phyloP scores from a whole-genome alignment of 1,284 basidiomycete genomes.

The Thelephora terrestris region DNA sequence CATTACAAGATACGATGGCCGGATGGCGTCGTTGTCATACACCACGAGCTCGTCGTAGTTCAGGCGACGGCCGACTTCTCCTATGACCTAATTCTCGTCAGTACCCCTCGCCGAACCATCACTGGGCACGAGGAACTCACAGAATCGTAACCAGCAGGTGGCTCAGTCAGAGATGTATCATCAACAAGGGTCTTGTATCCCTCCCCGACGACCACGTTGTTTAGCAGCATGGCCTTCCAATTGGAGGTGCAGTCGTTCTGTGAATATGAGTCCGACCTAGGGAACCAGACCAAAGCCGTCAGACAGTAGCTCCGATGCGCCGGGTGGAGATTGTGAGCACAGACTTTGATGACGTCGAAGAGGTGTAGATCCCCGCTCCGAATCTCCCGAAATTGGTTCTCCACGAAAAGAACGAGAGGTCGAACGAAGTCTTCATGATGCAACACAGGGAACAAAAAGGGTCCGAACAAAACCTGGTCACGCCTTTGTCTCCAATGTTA shows the following conservation, averaged over 20 bases:
- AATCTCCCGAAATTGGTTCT: conserved; percentile 61
- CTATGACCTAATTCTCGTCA: conserved; percentile 5
- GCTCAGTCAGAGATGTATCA: conserved; percentile 36
- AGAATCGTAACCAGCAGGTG: conserved; percentile 46
- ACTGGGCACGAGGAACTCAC: conserved; percentile 3
- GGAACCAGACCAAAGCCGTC: conserved; percentile 1
- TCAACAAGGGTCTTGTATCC: conserved; percentile 51
- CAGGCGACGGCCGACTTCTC: conserved; percentile 5
- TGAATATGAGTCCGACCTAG: conserved; percentile 54
- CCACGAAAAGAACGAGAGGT: conserved; percentile 46
- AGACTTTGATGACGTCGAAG: conserved; percentile 50
- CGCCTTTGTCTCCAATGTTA: conserved; percentile 48
- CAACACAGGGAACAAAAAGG: conserved; percentile 45
- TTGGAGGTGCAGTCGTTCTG: conserved; percentile 36
- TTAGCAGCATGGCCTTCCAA: conserved; percentile 51
- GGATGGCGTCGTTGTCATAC: conserved; percentile 12
- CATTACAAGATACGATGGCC: conserved; percentile 12
- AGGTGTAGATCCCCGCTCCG: conserved; percentile 50
- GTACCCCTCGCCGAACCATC: no score
- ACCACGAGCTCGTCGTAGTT: conserved; percentile 13
- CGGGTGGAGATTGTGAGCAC: conserved; percentile 10
- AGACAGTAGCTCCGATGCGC: neutral
- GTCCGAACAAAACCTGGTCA: conserved; percentile 41
- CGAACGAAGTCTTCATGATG: conserved; percentile 51
- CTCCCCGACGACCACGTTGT: conserved; percentile 57